Conservation (phyloP, 1,284 basidiomycete species). For the Sparassis latifolia region DNA sequence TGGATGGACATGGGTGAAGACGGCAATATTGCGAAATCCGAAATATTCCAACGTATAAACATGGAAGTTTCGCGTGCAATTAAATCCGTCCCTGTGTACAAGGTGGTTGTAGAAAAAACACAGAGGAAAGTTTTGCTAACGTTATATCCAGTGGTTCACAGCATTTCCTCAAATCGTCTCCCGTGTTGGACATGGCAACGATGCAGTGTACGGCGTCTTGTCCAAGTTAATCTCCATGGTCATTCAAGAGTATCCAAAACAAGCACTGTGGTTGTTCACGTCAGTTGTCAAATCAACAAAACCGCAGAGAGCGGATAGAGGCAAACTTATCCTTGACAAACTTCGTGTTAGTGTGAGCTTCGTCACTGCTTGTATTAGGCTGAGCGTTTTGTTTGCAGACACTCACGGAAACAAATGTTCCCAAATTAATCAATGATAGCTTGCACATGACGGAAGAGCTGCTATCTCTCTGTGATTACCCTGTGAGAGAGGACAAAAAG, state of each 20-base stretch:
- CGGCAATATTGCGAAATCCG: conserved; percentile 23
- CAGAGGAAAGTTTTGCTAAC: no score
- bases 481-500: conserved; percentile 41
- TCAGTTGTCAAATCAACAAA: conserved; percentile 87
- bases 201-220: conserved; percentile 63
- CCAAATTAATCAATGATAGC: conserved; percentile 49
- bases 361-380: neutral
- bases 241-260: conserved; percentile 80
- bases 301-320: conserved; percentile 53
- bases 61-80: conserved; percentile 48
- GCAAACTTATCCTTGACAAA: conserved; percentile 56
- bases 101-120: conserved; percentile 37
- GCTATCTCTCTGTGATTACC: conserved; percentile 59
- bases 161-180: conserved; percentile 98
- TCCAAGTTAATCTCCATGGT: conserved; percentile 70
- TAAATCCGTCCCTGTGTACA: conserved; percentile 65
- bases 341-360: conserved; percentile 45
- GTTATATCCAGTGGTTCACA: conserved; percentile 77
- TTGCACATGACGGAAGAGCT: conserved; percentile 63
- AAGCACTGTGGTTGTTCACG: conserved; percentile 91
- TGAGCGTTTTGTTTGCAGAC: neutral
- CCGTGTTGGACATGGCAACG: conserved; percentile 78
- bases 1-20: conserved; percentile 94
- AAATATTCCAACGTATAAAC: conserved; percentile 53
- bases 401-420: conserved; percentile 23